phyloP scores from a whole-genome alignment of 2,329 filamentous ascomycete genomes.

The Aureobasidium subglaciale region DNA sequence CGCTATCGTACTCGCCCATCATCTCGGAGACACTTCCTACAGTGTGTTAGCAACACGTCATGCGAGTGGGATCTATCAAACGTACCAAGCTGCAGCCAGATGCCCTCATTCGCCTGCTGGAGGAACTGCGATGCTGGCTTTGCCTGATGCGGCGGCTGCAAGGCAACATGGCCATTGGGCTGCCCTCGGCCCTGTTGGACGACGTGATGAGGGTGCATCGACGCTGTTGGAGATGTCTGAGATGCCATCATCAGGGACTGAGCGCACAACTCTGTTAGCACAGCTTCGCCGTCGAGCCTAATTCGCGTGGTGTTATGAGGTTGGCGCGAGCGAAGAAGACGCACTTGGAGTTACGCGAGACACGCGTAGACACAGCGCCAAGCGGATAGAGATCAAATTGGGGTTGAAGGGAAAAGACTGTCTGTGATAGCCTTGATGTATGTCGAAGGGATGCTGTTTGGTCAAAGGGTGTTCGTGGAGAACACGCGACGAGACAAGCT shows the following conservation, averaged over 20 bases:
- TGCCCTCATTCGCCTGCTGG: slow-evolving; percentile 69
- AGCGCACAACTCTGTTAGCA: neutral
- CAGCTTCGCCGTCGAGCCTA: no score
- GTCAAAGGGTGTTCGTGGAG: neutral
- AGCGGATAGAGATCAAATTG: slow-evolving; percentile 11
- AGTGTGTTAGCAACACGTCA: slow-evolving; percentile 13
- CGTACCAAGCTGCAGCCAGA: slow-evolving; percentile 91
- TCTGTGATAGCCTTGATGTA: neutral
- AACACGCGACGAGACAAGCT: slow-evolving; percentile 14
- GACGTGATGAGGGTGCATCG: slow-evolving; percentile 60
- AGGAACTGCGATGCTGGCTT: slow-evolving; percentile 67
- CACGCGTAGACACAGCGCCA: slow-evolving; percentile 13
- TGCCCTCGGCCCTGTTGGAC: slow-evolving; percentile 56
- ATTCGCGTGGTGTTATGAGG: neutral
- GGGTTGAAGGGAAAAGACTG: neutral
- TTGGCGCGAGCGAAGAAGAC: slow-evolving; percentile 4
- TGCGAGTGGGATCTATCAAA: slow-evolving; percentile 15
- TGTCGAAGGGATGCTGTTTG: neutral
- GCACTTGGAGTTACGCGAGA: slow-evolving; percentile 9
- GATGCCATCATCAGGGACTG: slow-evolving; percentile 23
- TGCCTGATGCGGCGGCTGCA: slow-evolving; percentile 43
- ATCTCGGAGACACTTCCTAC: slow-evolving; percentile 79
- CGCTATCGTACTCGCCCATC: slow-evolving; percentile 81
- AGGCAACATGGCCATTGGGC: slow-evolving; percentile 39
- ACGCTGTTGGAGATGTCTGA: slow-evolving; percentile 72